Percentiles rank a stretch among this genome's conserved stretches.
Conservation (phyloP, 768 basidiomycete genomes). For the Phallus indusiatus region DNA sequence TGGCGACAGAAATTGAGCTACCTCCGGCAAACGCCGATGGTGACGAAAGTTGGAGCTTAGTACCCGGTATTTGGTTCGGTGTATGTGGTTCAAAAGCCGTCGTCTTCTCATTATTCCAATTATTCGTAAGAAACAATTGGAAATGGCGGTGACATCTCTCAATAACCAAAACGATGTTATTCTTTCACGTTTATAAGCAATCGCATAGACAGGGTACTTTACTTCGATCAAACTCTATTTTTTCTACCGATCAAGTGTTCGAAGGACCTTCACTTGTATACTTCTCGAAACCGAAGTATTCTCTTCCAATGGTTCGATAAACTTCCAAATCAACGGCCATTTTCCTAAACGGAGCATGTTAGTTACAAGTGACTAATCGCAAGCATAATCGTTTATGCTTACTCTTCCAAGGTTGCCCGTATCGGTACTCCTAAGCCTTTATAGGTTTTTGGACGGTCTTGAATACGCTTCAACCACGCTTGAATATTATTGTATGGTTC, state of each 20-base stretch:
- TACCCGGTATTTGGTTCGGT: background rate
- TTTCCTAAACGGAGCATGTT: background rate
- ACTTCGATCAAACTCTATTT: no score
- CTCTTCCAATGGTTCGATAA: background rate
- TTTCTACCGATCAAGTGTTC: no score
- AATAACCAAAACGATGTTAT: no score
- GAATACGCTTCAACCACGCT: slow-evolving; percentile 13
- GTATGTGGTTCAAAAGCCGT: no score
- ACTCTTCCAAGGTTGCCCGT: background rate
- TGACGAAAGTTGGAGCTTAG: background rate
- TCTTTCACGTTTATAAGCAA: no score
- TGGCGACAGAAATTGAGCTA: no score
- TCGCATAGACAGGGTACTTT: no score
- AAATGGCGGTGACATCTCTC: no score
- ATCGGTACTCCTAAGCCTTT: slow-evolving; percentile 24
- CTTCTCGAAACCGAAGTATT: background rate
- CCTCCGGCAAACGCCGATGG: background rate
- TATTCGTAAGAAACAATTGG: no score
- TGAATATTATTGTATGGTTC: background rate
- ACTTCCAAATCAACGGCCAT: background rate
- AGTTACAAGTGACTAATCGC: background rate
- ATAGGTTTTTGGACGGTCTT: slow-evolving; percentile 24
- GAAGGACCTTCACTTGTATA: background rate
- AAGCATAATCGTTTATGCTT: background rate
- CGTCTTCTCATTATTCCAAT: no score